Percentiles rank a stretch among this genome's conserved stretches.
phyloP scores from a whole-genome alignment of 2,329 filamentous ascomycete genomes.

The Claviceps citrina region DNA sequence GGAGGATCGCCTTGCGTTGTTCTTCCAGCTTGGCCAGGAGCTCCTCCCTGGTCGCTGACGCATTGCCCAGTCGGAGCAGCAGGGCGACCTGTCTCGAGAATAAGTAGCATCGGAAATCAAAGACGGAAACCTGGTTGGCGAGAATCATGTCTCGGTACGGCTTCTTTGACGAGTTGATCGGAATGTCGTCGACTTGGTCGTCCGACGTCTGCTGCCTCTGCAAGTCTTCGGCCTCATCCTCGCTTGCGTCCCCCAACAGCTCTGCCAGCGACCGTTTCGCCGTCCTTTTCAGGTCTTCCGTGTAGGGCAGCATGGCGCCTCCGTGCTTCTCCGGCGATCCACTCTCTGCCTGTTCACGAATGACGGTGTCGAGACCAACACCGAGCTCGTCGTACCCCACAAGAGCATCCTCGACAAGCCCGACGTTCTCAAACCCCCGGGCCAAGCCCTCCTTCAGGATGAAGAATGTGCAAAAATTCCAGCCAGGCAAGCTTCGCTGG shows the following conservation, averaged over 20 bases:
- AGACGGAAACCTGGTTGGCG: slow-evolving; percentile 85
- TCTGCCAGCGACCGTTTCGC: slow-evolving; percentile 36
- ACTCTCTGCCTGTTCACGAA: slow-evolving; percentile 53
- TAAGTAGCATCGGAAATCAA: slow-evolving; percentile 89
- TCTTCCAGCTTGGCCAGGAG: slow-evolving; percentile 45
- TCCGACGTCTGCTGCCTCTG: slow-evolving; percentile 27
- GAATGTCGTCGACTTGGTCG: slow-evolving; percentile 38
- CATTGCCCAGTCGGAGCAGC: slow-evolving; percentile 69
- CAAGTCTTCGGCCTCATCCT: slow-evolving; percentile 32
- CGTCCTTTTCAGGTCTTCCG: slow-evolving; percentile 53
- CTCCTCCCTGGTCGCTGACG: slow-evolving; percentile 46
- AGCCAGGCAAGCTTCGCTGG: slow-evolving; percentile 74
- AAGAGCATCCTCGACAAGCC: slow-evolving; percentile 85
- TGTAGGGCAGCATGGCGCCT: slow-evolving; percentile 55
- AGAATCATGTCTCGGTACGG: slow-evolving; percentile 84
- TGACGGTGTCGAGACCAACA: slow-evolving; percentile 67
- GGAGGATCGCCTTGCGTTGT: slow-evolving; percentile 42
- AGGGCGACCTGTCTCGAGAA: slow-evolving; percentile 79
- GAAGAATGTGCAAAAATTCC: slow-evolving; percentile 99
- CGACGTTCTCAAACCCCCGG: slow-evolving; percentile 87
- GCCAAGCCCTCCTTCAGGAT: slow-evolving; percentile 92
- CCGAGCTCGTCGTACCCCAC: slow-evolving; percentile 91
- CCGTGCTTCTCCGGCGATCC: slow-evolving; percentile 50
- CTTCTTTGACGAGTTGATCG: slow-evolving; percentile 52
- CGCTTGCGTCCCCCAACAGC: slow-evolving; percentile 15